Percentiles rank a stretch among this genome's conserved stretches.
phyloP scores from a whole-genome alignment of 2,329 filamentous ascomycete genomes.

The Hymenoscyphus occultus region DNA sequence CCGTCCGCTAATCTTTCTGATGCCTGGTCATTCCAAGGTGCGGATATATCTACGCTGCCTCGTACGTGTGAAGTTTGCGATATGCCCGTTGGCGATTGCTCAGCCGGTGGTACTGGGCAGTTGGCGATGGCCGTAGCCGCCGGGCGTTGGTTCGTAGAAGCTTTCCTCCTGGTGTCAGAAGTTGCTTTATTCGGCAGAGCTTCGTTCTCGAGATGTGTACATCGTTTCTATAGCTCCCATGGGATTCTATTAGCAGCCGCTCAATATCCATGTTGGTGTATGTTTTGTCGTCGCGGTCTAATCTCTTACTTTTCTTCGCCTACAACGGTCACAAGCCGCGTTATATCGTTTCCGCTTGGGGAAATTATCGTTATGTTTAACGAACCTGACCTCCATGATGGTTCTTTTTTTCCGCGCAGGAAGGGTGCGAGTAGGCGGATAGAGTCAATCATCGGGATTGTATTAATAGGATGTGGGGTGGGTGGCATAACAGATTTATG shows the following conservation, averaged over 20 bases:
- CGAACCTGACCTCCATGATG: background rate
- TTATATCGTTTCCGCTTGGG: constrained; percentile 10
- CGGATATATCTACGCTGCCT: background rate
- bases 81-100: background rate
- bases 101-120: background rate
- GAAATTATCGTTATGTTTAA: background rate
- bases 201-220: background rate
- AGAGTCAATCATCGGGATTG: background rate
- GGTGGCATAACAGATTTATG: background rate
- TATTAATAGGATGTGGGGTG: no score
- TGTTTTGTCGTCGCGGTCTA: no score
- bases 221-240: constrained; percentile 7
- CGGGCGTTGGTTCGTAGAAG: background rate
- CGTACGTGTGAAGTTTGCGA: background rate
- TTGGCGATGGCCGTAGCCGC: background rate
- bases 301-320: constrained; percentile 8
- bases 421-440: no score
- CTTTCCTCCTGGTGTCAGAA: background rate
- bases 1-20: background rate
- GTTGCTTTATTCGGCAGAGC: background rate
- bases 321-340: constrained; percentile 8
- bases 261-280: no score
- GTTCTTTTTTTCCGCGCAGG: background rate
- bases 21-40: background rate
- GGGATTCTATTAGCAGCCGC: background rate